These are phyloP conservation scores for Verticillium nonalfalfae DNA, from an alignment of 2,329 filamentous ascomycete species.

Conservation along the genomic window DNA sequence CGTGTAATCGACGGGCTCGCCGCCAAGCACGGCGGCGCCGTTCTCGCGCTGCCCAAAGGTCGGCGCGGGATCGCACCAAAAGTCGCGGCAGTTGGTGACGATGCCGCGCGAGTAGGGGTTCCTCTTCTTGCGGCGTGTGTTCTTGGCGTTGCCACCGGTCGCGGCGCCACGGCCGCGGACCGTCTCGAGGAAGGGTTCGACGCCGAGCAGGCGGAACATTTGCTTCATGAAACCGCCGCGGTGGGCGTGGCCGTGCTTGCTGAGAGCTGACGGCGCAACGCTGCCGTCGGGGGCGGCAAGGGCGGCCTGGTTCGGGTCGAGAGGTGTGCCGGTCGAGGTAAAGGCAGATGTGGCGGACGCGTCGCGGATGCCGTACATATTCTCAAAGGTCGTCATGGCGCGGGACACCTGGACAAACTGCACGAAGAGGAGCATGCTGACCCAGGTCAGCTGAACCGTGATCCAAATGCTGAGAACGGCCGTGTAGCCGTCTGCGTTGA, in stretches of 20 bases:
- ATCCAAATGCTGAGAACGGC: slow-evolving; percentile 75
- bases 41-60: slow-evolving; percentile 70
- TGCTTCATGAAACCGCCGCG: slow-evolving; percentile 65
- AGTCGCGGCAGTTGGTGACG: slow-evolving; percentile 88
- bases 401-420: slow-evolving; percentile 89
- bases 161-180: slow-evolving; percentile 77
- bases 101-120: slow-evolving; percentile 86
- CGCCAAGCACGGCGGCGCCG: slow-evolving; percentile 70
- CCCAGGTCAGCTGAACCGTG: slow-evolving; percentile 83
- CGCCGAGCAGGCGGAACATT: slow-evolving; percentile 78
- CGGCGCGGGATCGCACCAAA: slow-evolving; percentile 87
- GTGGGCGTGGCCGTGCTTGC: slow-evolving; percentile 43
- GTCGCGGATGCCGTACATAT: slow-evolving; percentile 76
- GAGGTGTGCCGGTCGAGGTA: slow-evolving; percentile 68
- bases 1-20: slow-evolving; percentile 78
- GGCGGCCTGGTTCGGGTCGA: slow-evolving; percentile 61
- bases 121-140: slow-evolving; percentile 49
- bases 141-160: slow-evolving; percentile 23
- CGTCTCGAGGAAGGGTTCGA: slow-evolving; percentile 91
- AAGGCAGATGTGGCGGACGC: slow-evolving; percentile 64
- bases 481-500: slow-evolving; percentile 80
- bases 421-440: slow-evolving; percentile 92
- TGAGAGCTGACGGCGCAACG: slow-evolving; percentile 29
- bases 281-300: slow-evolving; percentile 44
- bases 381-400: slow-evolving; percentile 94